These are phyloP conservation scores for Scleroderma citrinum DNA, from an alignment of 768 basidiomycete genomes.

Conservation along the genomic window DNA sequence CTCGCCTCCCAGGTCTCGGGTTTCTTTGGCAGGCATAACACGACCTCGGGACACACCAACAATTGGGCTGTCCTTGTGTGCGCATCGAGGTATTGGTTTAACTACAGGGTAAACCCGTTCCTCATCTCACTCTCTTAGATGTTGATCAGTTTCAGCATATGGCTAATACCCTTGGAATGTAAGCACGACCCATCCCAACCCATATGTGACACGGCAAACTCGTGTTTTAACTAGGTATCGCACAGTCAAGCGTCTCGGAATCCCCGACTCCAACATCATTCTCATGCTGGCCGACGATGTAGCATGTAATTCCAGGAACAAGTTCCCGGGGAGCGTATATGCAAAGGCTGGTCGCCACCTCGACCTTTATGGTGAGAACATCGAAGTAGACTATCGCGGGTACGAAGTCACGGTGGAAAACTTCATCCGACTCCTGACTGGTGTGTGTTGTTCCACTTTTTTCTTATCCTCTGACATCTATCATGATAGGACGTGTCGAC, in stretches of 20 bases:
- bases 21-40: constrained; percentile 42
- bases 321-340: constrained; percentile 88
- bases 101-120: constrained; percentile 72
- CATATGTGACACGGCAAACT: constrained; percentile 2
- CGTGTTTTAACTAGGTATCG: constrained; percentile 64
- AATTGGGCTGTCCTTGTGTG: constrained; percentile 99
- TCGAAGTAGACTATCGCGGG: constrained; percentile 97
- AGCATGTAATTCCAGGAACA: constrained; percentile 90
- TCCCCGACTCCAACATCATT: constrained; percentile 98
- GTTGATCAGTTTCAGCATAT: constrained; percentile 68
- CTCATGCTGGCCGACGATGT: constrained; percentile 98
- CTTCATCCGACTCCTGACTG: constrained; percentile 87
- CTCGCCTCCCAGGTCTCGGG: constrained; percentile 29
- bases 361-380: constrained; percentile 93
- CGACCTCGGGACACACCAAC: constrained; percentile 66
- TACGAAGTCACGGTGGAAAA: constrained; percentile 98
- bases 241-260: constrained; percentile 95
- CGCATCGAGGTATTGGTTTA: constrained; percentile 96
- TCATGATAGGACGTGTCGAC: constrained; percentile 68
- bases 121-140: background rate
- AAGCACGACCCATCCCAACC: constrained; percentile 14
- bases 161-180: constrained; percentile 98
- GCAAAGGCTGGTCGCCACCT: constrained; percentile 76
- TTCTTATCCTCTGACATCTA: background rate
- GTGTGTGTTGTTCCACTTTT: constrained; percentile 36